Base-by-base conservation (phyloP, 805 yeast species). In the Suhomyces prunicola region DNA sequence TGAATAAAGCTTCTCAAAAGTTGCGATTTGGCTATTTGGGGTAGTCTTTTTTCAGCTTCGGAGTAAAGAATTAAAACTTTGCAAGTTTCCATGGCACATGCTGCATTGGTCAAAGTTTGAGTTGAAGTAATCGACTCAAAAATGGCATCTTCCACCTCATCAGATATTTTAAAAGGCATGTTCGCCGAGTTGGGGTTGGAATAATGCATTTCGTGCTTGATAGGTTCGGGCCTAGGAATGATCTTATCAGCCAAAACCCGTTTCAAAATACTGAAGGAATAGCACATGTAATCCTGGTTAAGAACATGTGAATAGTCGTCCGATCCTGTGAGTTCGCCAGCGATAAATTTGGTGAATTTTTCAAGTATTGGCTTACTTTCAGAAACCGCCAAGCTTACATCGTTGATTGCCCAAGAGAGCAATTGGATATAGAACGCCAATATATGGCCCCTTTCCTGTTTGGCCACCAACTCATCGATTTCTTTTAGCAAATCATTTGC, bases 201-300 rank as follows among this genome's bases (percentile, higher is more conserved):
- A 59, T 9, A 63, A 31, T 42, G 46, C 29, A 42, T n/a, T 42
- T 24, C 31, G 12, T 42, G 46, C 10, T 42, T 22, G 46, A 52
- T 55, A 60, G 22, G 22, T 39, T 39, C 42, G 6, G 42, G 42
- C 24, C 23, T 27, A 0, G 90, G 90, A 4, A 83, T 69, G 33
- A 75, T 76, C 2, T 82, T 71, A 42, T 74, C 78, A 1, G 84
- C 73, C 44, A 88, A 60, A 3, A 85, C 67, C 35, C 79, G 80
- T 51, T 84, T 88, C 46, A 83, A 73, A 4, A 85, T 76, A 24
- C 76, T 66, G 35, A 90, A 63, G 0, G 84, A 82, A 52, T 80
- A 74, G 0, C 86, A 79, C 60, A 83, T 82, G 86, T 89, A 89
- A 13, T 76, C 73, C 26, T 73, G 62, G 54, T 80, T 76, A 2